Conservation (phyloP, 2,329 filamentous ascomycete genomes). For the Diaporthe sp. region DNA sequence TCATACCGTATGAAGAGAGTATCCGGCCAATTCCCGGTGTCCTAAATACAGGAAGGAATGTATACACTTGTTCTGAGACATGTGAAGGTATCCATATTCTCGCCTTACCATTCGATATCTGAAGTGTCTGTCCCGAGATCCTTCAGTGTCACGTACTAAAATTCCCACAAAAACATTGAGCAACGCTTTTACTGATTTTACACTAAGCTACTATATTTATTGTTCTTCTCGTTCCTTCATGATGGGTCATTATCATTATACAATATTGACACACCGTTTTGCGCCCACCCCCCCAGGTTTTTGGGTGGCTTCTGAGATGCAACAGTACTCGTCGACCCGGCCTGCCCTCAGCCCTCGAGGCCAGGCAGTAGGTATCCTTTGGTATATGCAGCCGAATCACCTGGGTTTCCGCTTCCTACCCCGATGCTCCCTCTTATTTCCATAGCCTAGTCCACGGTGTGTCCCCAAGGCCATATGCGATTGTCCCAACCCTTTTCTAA, state of each 20-base stretch:
- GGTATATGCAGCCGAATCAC: constrained; percentile 6
- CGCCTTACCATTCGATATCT: too few relatives aligned
- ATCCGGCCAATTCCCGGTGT: too few relatives aligned
- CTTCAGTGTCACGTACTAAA: not conserved
- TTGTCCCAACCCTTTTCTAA: not conserved
- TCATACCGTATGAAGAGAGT: too few relatives aligned
- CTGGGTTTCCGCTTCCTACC: not conserved
- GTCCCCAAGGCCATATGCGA: not conserved
- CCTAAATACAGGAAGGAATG: too few relatives aligned
- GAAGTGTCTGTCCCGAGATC: too few relatives aligned
- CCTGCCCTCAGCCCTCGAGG: not conserved
- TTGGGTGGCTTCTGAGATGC: not conserved
- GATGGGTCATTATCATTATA: constrained; percentile 39
- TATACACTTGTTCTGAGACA: too few relatives aligned
- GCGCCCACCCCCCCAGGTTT: not conserved
- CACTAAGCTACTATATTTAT: constrained; percentile 9
- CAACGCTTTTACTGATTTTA: not conserved
- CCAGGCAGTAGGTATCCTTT: not conserved
- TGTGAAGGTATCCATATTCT: too few relatives aligned
- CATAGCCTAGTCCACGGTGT: not conserved
- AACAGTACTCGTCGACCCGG: not conserved
- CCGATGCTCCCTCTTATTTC: not conserved
- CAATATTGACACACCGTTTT: constrained; percentile 33
- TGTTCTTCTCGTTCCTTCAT: constrained; percentile 24
- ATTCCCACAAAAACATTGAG: not conserved